Conservation (phyloP, 192 early-diverging fungal species). For the Gonapodya prolifera region DNA sequence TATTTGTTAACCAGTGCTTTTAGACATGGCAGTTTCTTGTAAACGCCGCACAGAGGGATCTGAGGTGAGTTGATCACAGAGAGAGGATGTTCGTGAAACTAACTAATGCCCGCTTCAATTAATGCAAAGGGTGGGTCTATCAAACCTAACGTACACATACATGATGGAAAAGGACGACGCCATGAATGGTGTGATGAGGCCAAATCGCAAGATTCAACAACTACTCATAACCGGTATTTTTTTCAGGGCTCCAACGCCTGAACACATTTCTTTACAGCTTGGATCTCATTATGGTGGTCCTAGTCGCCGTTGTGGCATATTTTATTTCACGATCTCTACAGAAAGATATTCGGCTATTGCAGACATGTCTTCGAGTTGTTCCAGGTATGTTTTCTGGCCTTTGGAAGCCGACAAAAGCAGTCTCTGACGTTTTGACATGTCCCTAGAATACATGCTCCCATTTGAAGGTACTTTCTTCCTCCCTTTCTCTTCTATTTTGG, state of each 20-base stretch:
- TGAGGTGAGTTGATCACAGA: no score
- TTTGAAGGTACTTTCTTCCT: neutral
- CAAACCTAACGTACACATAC: neutral
- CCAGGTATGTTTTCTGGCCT: no score
- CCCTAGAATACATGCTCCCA: neutral
- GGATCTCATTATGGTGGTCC: neutral
- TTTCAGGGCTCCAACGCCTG: neutral
- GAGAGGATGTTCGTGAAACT: no score
- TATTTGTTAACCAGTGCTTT: neutral
- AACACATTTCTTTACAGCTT: neutral
- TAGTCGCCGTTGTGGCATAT: neutral
- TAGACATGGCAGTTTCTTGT: neutral
- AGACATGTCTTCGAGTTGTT: neutral
- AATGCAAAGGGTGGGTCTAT: no score
- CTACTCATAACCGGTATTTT: neutral
- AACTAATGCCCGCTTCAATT: no score
- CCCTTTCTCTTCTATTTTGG: neutral
- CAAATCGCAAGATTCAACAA: no score
- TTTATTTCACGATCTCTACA: neutral
- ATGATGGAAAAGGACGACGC: neutral
- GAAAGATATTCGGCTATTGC: neutral
- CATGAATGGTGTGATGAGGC: neutral
- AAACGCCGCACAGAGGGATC: neutral
- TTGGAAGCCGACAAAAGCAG: no score
- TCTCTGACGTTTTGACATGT: no score